Percentiles rank a stretch among this genome's conserved stretches.
phyloP scores from a whole-genome alignment of 2,329 filamentous ascomycete genomes.

The Claviceps cyperi region DNA sequence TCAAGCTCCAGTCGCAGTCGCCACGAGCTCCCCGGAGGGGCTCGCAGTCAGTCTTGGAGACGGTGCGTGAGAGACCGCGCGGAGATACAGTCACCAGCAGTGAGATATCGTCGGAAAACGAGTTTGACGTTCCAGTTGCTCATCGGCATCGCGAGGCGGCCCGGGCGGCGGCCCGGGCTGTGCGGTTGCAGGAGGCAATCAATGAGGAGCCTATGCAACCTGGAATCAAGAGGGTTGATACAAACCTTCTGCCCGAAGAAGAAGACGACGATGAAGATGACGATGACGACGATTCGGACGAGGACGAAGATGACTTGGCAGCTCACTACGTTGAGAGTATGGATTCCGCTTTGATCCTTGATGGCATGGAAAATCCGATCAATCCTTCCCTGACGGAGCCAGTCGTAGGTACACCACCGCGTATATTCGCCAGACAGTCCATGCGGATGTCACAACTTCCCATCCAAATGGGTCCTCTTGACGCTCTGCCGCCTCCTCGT shows the following conservation, averaged over 20 bases:
- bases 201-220: conserved; percentile 21
- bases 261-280: conserved; percentile 19
- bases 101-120: conserved; percentile 72
- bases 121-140: conserved; percentile 53
- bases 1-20: conserved; percentile 40
- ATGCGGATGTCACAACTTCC: conserved; percentile 47
- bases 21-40: conserved; percentile 42
- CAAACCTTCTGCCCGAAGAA: conserved; percentile 40
- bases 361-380: conserved; percentile 45
- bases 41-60: conserved; percentile 57
- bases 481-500: conserved; percentile 55
- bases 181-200: conserved; percentile 24
- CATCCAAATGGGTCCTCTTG: conserved; percentile 40
- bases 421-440: conserved; percentile 44
- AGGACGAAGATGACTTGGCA: conserved; percentile 47
- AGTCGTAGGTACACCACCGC: conserved; percentile 49
- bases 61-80: conserved; percentile 52
- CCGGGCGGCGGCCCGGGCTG: conserved; percentile 34
- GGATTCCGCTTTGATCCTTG: conserved; percentile 58
- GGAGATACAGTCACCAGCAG: conserved; percentile 70
- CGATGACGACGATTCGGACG: background rate
- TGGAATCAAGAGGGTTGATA: conserved; percentile 30
- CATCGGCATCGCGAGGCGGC: conserved; percentile 48
- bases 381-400: conserved; percentile 39
- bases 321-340: conserved; percentile 53